Conservation (phyloP, 768 basidiomycete species). For the Boletus coccyginus region DNA sequence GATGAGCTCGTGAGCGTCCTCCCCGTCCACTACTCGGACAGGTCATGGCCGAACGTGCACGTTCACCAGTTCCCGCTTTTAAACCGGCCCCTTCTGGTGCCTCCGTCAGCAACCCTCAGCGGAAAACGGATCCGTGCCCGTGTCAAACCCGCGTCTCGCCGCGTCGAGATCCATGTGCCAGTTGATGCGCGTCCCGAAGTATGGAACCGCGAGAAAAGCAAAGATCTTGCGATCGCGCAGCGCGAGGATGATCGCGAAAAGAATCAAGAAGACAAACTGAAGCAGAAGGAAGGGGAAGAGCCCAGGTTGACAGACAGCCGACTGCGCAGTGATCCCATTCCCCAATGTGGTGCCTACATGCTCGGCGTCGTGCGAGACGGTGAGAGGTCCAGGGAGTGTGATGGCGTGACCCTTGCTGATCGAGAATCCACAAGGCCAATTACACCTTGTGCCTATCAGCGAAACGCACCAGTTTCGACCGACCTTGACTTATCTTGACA, state of each 20-base stretch:
- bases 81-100: constrained; percentile 67
- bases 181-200: constrained; percentile 79
- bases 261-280: constrained; percentile 57
- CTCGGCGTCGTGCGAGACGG: constrained; percentile 76
- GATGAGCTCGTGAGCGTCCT: constrained; percentile 67
- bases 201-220: constrained; percentile 72
- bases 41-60: constrained; percentile 61
- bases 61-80: constrained; percentile 82
- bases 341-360: constrained; percentile 64
- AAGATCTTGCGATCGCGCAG: constrained; percentile 61
- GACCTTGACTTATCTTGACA: constrained; percentile 77
- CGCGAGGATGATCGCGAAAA: constrained; percentile 77
- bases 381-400: constrained; percentile 29
- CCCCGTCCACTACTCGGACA: constrained; percentile 70
- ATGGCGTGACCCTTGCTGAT: constrained; percentile 10
- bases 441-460: constrained; percentile 76
- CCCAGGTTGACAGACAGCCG: constrained; percentile 68
- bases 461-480: constrained; percentile 83
- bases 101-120: constrained; percentile 67
- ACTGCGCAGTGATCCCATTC: constrained; percentile 69
- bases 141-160: constrained; percentile 57
- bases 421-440: constrained; percentile 40
- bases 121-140: constrained; percentile 79
- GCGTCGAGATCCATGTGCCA: constrained; percentile 78
- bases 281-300: constrained; percentile 49